Percentiles rank a stretch among this genome's conserved stretches.
Conservation (phyloP, 306 rosid species). For the Neltuma alba region DNA sequence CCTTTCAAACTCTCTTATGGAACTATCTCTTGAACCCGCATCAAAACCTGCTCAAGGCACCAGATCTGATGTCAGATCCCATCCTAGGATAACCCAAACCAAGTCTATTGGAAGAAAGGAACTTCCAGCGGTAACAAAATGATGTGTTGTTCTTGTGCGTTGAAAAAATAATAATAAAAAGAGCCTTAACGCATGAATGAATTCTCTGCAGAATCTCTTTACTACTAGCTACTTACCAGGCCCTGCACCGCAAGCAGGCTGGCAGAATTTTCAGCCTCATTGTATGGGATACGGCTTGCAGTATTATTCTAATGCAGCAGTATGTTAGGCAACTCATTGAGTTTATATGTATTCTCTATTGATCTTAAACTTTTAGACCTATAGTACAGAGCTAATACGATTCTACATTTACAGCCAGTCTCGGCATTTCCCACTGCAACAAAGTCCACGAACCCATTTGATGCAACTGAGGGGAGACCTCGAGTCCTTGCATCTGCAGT, state of each 20-base stretch:
- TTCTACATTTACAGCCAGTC: conserved; percentile 53
- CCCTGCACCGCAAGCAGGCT: conserved; percentile 52
- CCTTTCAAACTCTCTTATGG: conserved; percentile 39
- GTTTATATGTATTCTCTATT: neutral
- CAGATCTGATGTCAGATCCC: conserved; percentile 33
- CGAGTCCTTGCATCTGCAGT: conserved; percentile 49
- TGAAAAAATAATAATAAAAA: neutral
- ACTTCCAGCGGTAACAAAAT: conserved; percentile 66
- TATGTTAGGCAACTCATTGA: conserved; percentile 30
- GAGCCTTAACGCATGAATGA: conserved; percentile 22
- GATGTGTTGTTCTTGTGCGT: neutral
- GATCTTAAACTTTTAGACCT: conserved; percentile 26
- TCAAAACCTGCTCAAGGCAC: conserved; percentile 36
- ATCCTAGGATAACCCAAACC: conserved; percentile 42
- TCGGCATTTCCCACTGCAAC: conserved; percentile 46
- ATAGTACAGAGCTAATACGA: conserved; percentile 26
- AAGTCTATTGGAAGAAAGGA: conserved; percentile 57
- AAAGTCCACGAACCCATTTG: conserved; percentile 69
- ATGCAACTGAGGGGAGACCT: conserved; percentile 45
- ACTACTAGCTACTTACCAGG: conserved; percentile 48
- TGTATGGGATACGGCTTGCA: conserved; percentile 64
- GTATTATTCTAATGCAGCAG: conserved; percentile 58
- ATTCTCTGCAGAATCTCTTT: conserved; percentile 75
- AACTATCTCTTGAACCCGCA: conserved; percentile 34
- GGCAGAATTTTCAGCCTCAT: conserved; percentile 59